Base-by-base conservation (phyloP, 2,329 filamentous ascomycete genomes). In the Tolypocladium capitatum region DNA sequence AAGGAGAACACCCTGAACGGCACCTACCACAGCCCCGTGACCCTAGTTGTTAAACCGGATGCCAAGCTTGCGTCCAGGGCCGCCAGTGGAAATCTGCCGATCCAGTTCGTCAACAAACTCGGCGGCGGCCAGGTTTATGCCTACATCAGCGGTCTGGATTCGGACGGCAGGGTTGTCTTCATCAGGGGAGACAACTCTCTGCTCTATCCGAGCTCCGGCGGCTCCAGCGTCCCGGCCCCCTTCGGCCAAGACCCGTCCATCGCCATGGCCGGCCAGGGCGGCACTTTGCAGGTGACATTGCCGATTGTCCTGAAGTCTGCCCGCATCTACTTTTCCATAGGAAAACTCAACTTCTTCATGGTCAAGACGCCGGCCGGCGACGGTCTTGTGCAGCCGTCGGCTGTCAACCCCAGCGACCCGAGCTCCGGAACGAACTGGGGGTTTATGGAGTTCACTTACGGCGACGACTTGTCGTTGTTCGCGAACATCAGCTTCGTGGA, bases 401-500 rank as follows among this genome's bases (percentile, higher is more conserved):
- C 68, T 9, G 64, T 62, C 11, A 71, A 71, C 55, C 58, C 67
- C 0, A 46, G 51, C 3, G 72, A 75, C 46, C 67, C 71, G 4
- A 72, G 65, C 28, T 59, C 67, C 0, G 62, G 57, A 2, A 55
- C 71, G 34, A 68, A 68, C 55, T 75, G 72, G 71, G 72, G 71
- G 1, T 75, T 75, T 47, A 63, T 73, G 18, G 73, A 76, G 53
- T 59, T 76, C 28, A 71, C 70, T 2, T 68, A 67, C 53, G 70
- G 61, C n/a, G 43, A 54, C 0, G 53, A 62, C 1, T 63, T 63
- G 0, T 56, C 61, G 7, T 55, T 75, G 27, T 74, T 61, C 38
- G 69, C 71, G 51, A 74, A 75, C 56, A 66, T 76, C 47, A 71
- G 66, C 43, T 74, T 70, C 48, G 73, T 76, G 31, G 73, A 76